Conservation (phyloP, 495 filamentous ascomycete genomes). For the Podospora anserina region DNA sequence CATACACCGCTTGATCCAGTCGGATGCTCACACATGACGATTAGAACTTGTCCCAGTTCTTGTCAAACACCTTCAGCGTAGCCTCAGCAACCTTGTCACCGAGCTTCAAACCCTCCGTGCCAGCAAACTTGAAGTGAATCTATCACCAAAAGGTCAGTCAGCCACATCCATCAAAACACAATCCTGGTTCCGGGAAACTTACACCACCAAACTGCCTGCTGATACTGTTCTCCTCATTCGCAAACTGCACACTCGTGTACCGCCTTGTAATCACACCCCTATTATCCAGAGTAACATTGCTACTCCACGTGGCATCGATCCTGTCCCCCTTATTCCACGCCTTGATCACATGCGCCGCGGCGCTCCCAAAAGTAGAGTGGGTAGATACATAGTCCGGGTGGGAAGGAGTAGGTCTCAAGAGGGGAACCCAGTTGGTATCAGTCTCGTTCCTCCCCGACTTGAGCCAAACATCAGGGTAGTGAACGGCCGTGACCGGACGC, state of each 20-base stretch:
- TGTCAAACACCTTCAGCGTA: conserved; percentile 27
- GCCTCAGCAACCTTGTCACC: conserved; percentile 26
- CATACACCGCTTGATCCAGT: too few species aligned
- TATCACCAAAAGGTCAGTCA: conserved; percentile 9
- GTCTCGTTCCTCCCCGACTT: conserved; percentile 23
- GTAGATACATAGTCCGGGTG: conserved; percentile 38
- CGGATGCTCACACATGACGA: too few species aligned
- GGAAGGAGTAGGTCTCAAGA: conserved; percentile 34
- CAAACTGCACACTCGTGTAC: conserved; percentile 25
- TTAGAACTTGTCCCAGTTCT: conserved; percentile 28
- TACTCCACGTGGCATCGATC: conserved; percentile 27
- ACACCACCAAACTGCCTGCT: conserved; percentile 36
- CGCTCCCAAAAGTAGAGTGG: conserved; percentile 37
- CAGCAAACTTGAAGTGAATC: conserved; percentile 36
- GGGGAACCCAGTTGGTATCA: conserved; percentile 30
- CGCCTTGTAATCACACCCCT: conserved; percentile 31
- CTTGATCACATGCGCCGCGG: conserved; percentile 28
- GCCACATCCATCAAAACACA: not conserved
- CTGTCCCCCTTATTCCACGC: conserved; percentile 27
- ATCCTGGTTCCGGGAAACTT: conserved; percentile 16
- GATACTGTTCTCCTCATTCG: conserved; percentile 30
- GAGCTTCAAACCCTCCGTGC: conserved; percentile 23
- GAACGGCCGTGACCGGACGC: conserved; percentile 38
- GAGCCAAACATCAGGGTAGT: conserved; percentile 26
- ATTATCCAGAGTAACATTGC: conserved; percentile 33